phyloP scores from a whole-genome alignment of 2,329 filamentous ascomycete species.

The Aspergillus sp. region DNA sequence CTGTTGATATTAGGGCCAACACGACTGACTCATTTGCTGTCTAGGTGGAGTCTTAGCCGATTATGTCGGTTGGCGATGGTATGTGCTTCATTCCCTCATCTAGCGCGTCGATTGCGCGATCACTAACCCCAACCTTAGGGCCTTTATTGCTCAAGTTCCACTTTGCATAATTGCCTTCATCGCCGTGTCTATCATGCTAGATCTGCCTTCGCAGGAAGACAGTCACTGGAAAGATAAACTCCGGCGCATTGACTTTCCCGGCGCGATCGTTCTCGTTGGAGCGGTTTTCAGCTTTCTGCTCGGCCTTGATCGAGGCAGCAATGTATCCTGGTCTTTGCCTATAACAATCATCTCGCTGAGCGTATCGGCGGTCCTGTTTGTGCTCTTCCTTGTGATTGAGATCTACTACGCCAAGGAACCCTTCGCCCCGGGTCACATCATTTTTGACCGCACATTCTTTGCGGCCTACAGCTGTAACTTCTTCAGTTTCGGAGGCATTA shows the following conservation, averaged over 20 bases:
- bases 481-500: slow-evolving; percentile 63
- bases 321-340: slow-evolving; percentile 64
- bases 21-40: not conserved
- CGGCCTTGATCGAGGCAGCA: slow-evolving; percentile 71
- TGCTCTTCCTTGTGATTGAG: slow-evolving; percentile 68
- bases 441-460: slow-evolving; percentile 66
- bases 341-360: slow-evolving; percentile 60
- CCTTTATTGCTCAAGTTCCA: slow-evolving; percentile 70
- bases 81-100: slow-evolving; percentile 22
- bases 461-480: slow-evolving; percentile 71
- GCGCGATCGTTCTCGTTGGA: slow-evolving; percentile 63
- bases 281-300: slow-evolving; percentile 67
- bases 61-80: slow-evolving; percentile 73
- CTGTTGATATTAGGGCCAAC: not conserved
- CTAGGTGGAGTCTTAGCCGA: slow-evolving; percentile 66
- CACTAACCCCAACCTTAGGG: slow-evolving; percentile 45
- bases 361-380: slow-evolving; percentile 59
- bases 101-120: not conserved
- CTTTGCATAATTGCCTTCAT: slow-evolving; percentile 65
- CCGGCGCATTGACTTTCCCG: slow-evolving; percentile 69
- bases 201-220: slow-evolving; percentile 59
- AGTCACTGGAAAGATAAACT: slow-evolving; percentile 67
- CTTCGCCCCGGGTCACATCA: slow-evolving; percentile 72
- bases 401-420: slow-evolving; percentile 66
- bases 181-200: slow-evolving; percentile 61